phyloP scores from a whole-genome alignment of 345 rosid species.

The Aethionema arabicum region DNA sequence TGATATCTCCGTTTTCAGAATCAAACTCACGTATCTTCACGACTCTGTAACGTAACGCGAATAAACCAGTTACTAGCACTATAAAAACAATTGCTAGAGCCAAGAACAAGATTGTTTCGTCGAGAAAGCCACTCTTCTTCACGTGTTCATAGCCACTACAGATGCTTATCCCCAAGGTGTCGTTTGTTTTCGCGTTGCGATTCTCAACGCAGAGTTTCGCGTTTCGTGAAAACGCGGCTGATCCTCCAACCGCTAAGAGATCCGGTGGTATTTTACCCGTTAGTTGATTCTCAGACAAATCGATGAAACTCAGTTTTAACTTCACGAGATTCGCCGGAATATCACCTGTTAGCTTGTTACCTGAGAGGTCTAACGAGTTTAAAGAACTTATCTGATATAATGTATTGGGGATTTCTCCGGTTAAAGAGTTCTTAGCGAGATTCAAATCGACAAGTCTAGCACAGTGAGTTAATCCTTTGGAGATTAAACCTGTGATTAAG shows the following conservation, averaged over 20 bases:
- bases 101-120: conserved; percentile 44
- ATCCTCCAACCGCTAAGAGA: conserved; percentile 67
- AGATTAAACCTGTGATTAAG: conserved; percentile 60
- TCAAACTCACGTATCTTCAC: conserved; percentile 42
- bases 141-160: conserved; percentile 48
- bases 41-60: conserved; percentile 52
- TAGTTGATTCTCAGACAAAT: conserved; percentile 62
- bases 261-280: conserved; percentile 63
- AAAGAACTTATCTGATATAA: conserved; percentile 51
- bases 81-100: conserved; percentile 45
- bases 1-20: conserved; percentile 33
- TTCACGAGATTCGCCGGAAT: conserved; percentile 55
- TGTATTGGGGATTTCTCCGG: conserved; percentile 52
- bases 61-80: conserved; percentile 44
- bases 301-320: conserved; percentile 76
- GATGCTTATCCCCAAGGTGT: conserved; percentile 34
- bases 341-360: conserved; percentile 56
- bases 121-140: conserved; percentile 30
- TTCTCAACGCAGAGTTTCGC: conserved; percentile 56
- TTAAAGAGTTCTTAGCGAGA: conserved; percentile 65
- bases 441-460: conserved; percentile 63
- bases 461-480: conserved; percentile 50
- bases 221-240: conserved; percentile 57
- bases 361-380: conserved; percentile 77
- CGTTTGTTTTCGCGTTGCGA: conserved; percentile 22